These are phyloP conservation scores for Clathrus columnatus DNA, from an alignment of 768 basidiomycete genomes.

Conservation along the genomic window DNA sequence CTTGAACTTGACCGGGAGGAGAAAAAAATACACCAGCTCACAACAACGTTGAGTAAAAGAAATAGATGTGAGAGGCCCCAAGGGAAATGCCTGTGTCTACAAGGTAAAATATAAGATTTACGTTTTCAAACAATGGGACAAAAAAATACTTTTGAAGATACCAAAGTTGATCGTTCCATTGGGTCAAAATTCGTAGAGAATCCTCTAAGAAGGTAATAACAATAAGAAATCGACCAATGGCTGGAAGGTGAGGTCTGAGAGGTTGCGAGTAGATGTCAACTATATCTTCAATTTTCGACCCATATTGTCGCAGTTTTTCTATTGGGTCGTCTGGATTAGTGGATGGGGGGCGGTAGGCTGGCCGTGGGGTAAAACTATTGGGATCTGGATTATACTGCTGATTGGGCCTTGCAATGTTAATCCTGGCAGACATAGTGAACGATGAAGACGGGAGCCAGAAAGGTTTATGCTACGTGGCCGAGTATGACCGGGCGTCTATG, in stretches of 20 bases:
- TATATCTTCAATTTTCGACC: conserved; percentile 79
- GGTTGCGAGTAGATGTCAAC: conserved; percentile 92
- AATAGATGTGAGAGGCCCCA: conserved; percentile 94
- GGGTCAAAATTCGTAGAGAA: conserved; percentile 83
- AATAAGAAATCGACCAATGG: conserved; percentile 92
- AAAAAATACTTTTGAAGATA: conserved; percentile 76
- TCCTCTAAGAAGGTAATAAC: conserved; percentile 99
- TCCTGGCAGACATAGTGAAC: conserved; percentile 48
- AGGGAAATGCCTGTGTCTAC: conserved; percentile 88
- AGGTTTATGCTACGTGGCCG: conserved; percentile 3
- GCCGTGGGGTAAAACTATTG: conserved; percentile 70
- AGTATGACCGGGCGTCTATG: neutral
- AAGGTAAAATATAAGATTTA: neutral
- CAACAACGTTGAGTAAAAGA: conserved; percentile 83
- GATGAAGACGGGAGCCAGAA: neutral
- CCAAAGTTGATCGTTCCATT: conserved; percentile 98
- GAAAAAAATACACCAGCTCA: conserved; percentile 34
- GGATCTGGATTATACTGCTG: conserved; percentile 60
- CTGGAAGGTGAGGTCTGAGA: conserved; percentile 86
- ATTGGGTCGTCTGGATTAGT: conserved; percentile 61
- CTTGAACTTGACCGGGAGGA: neutral
- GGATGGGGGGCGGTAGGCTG: conserved; percentile 74
- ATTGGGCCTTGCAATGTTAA: conserved; percentile 71
- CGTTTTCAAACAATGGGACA: conserved; percentile 11
- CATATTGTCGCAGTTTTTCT: conserved; percentile 63